Conservation (phyloP, 1,284 basidiomycete species). For the Microbotryomycetes sp. region DNA sequence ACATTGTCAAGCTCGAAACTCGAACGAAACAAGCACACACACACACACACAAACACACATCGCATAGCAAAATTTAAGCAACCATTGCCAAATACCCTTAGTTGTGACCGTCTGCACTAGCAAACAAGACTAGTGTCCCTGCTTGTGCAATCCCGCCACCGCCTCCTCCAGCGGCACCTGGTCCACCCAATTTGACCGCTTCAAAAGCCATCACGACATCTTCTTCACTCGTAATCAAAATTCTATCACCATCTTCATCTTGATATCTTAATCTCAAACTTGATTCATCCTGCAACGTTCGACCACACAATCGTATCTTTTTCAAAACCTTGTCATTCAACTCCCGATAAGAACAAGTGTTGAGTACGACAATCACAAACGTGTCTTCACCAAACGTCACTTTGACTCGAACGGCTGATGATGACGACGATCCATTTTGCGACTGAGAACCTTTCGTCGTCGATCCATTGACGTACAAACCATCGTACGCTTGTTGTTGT, state of each 20-base stretch:
- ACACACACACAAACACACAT: neutral
- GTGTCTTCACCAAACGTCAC: conserved; percentile 83
- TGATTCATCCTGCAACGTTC: conserved; percentile 51
- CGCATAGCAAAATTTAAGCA: neutral
- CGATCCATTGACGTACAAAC: conserved; percentile 3
- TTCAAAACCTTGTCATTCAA: conserved; percentile 82
- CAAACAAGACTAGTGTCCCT: neutral
- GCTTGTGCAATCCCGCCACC: neutral
- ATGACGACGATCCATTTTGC: neutral
- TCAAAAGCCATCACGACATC: conserved; percentile 87
- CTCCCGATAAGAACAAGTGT: conserved; percentile 66
- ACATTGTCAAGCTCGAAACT: no score
- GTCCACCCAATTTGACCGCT: conserved; percentile 16
- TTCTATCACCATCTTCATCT: conserved; percentile 85
- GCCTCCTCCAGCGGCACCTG: neutral
- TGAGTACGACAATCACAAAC: conserved; percentile 82
- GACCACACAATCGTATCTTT: conserved; percentile 81
- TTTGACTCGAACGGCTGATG: conserved; percentile 40
- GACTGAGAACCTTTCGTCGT: no score
- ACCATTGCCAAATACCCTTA: neutral
- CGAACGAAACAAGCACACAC: neutral
- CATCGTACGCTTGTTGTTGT: neutral
- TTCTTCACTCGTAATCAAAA: conserved; percentile 75
- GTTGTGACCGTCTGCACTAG: neutral
- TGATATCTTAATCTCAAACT: conserved; percentile 77